Conservation (phyloP, 1,284 basidiomycete genomes). For the Rhizopogon hawkerae region DNA sequence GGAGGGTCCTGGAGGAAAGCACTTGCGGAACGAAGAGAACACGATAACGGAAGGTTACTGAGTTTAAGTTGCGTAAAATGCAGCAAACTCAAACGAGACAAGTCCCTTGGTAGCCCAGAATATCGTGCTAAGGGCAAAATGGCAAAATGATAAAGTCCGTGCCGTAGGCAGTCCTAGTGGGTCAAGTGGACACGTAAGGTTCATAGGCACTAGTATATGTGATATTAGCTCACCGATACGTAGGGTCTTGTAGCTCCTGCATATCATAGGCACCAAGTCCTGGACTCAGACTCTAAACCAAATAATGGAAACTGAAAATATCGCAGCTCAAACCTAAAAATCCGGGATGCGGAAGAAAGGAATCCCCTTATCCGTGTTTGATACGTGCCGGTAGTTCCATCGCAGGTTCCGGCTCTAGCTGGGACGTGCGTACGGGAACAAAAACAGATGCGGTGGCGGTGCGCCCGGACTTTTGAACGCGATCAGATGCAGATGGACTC, state of each 20-base stretch:
- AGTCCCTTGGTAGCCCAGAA: not conserved
- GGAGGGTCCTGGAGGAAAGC: not conserved
- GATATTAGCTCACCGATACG: not conserved
- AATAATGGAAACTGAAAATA: not conserved
- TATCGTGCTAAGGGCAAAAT: not conserved
- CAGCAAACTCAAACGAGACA: not conserved
- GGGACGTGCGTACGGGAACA: conserved; percentile 25
- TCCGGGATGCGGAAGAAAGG: not conserved
- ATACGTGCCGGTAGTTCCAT: conserved; percentile 23
- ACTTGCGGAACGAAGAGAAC: not conserved
- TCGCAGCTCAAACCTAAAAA: not conserved
- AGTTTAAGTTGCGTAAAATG: not conserved
- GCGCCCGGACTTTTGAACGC: conserved; percentile 4
- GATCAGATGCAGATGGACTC: conserved; percentile 1
- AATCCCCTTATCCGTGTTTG: not conserved
- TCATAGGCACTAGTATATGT: not conserved
- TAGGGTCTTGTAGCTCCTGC: not conserved
- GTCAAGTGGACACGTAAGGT: not conserved
- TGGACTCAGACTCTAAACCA: not conserved
- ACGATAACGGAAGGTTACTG: not conserved
- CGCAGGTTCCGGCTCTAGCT: conserved; percentile 26
- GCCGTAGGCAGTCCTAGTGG: not conserved
- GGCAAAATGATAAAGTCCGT: not conserved
- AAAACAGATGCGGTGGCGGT: conserved; percentile 4
- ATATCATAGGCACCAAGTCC: not conserved